Conservation (phyloP, 257 asterid species). For the Penstemon davidsonii region DNA sequence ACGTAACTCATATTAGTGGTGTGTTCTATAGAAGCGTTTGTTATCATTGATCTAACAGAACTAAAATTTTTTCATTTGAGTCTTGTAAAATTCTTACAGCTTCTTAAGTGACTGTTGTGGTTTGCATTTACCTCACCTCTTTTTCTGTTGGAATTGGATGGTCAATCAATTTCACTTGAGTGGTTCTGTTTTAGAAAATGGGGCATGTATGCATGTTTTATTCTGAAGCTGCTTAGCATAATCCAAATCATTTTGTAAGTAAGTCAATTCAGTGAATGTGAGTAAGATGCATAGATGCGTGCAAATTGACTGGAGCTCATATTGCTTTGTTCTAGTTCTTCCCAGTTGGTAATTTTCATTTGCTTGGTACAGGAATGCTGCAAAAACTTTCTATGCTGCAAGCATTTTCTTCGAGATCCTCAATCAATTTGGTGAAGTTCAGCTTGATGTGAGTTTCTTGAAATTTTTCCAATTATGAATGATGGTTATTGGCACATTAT, state of each 20-base stretch:
- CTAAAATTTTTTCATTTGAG: constrained; percentile 1
- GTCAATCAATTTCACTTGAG: neutral
- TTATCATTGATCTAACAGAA: neutral
- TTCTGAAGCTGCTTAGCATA: constrained; percentile 14
- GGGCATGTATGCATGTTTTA: neutral
- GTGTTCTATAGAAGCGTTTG: neutral
- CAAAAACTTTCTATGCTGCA: constrained; percentile 96
- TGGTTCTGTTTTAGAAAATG: constrained; percentile 6
- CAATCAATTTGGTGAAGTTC: constrained; percentile 82
- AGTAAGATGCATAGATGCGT: neutral
- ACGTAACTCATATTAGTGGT: constrained; percentile 7
- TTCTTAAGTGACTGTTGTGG: constrained; percentile 7
- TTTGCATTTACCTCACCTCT: neutral
- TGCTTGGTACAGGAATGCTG: constrained; percentile 69
- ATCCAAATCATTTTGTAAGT: neutral
- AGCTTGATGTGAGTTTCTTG: constrained; percentile 72
- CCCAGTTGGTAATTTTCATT: constrained; percentile 7
- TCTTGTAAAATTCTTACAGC: neutral
- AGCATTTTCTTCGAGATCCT: constrained; percentile 92
- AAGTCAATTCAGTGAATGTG: constrained; percentile 6
- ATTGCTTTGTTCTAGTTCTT: neutral
- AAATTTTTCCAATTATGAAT: neutral
- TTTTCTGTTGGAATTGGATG: constrained; percentile 9
- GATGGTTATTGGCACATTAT: neutral
- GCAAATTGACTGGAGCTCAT: neutral